A percentile compares a stretch with the other conserved stretches of the same genome.
Evolutionary conservation across 139 green algal genomes (phyloP).

Genomic region (Diplosphaera chodatii): DNA sequence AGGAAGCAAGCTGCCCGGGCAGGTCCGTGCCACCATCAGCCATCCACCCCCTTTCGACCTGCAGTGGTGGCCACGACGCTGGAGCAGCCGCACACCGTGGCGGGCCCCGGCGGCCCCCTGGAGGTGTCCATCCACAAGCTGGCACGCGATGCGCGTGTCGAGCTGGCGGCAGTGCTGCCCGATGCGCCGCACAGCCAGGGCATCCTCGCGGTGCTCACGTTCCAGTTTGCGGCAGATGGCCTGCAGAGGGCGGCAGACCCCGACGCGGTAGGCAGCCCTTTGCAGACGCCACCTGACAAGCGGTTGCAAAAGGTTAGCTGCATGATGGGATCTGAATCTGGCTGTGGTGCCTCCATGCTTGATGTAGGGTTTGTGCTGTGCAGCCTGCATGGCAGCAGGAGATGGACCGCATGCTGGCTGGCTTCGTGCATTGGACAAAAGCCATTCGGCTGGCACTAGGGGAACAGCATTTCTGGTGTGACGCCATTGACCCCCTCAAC

Average conservation of each 20-base stretch:
- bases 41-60: no score
- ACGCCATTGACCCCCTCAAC: conserved; percentile 24
- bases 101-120: not conserved
- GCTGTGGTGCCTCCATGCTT: no score
- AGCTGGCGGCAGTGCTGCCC: conserved; percentile 26
- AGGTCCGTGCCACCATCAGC: no score
- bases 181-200: conserved; percentile 1
- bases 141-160: conserved; percentile 7
- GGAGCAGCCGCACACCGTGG: not conserved
- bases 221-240: conserved; percentile 24
- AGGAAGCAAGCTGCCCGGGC: no score
- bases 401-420: conserved; percentile 45
- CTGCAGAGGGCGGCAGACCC: conserved; percentile 11
- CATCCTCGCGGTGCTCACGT: conserved; percentile 11
- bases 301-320: no score
- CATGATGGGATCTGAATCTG: not conserved
- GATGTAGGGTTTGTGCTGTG: no score
- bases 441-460: conserved; percentile 7
- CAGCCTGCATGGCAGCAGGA: conserved; percentile 7
- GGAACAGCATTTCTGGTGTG: conserved; percentile 12
- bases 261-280: not conserved
- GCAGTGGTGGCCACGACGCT: not conserved
- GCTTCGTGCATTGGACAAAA: conserved; percentile 32
- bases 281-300: no score
- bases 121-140: conserved; percentile 32